phyloP scores from a whole-genome alignment of 768 basidiomycete species.

The Lactarius indigo region DNA sequence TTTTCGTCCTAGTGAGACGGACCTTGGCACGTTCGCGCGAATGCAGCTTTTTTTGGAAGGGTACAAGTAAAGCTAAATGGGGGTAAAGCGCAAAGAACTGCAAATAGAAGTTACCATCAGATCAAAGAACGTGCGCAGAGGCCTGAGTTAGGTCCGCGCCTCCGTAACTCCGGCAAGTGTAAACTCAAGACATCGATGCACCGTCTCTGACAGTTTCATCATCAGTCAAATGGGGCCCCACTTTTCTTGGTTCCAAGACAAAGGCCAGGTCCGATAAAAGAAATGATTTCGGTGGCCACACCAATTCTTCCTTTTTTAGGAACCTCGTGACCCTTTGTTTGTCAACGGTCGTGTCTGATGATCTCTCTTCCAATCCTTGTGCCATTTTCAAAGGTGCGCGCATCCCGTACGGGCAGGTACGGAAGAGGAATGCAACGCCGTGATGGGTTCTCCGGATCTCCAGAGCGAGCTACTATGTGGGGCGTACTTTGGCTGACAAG shows the following conservation, averaged over 20 bases:
- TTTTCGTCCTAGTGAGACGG: background rate
- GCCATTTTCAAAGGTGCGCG: no score
- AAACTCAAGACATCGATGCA: background rate
- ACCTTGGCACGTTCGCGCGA: background rate
- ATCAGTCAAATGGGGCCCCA: background rate
- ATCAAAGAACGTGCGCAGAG: background rate
- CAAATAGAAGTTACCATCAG: background rate
- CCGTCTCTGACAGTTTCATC: background rate
- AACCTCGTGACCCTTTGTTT: background rate
- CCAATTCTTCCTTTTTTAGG: background rate
- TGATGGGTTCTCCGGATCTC: no score
- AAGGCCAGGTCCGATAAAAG: no score
- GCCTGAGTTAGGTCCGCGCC: no score
- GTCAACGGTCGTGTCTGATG: background rate
- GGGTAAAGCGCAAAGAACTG: background rate
- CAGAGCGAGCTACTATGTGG: no score
- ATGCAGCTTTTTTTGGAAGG: background rate
- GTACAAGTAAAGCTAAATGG: background rate
- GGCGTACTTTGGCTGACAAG: background rate
- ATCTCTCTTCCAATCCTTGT: background rate
- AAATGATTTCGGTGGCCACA: background rate
- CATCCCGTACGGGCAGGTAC: no score
- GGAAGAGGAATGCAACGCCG: no score
- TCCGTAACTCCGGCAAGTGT: background rate
- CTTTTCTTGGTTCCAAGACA: background rate